A percentile compares a stretch with the other conserved stretches of the same genome.
phyloP scores from a whole-genome alignment of 495 filamentous ascomycete genomes.

The Pseudoneurospora amorphoporcata region DNA sequence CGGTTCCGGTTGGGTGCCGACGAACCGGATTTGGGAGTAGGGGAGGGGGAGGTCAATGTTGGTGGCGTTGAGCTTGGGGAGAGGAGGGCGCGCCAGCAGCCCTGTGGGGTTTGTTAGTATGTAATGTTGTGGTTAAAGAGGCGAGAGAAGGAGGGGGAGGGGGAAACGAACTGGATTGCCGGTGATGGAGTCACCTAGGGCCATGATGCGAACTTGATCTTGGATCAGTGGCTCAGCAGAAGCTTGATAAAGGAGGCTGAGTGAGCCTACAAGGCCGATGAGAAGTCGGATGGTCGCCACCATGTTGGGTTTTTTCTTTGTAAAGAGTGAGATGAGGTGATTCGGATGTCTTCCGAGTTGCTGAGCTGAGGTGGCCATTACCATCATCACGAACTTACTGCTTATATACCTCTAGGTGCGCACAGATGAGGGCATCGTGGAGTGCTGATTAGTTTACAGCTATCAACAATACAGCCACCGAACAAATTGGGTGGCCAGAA shows the following conservation, averaged over 20 bases:
- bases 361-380: neutral
- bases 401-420: neutral
- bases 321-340: neutral
- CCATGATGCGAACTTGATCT: conserved; percentile 23
- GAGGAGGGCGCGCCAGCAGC: conserved; percentile 33
- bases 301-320: neutral
- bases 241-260: neutral
- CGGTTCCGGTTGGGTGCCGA: conserved; percentile 21
- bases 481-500: neutral
- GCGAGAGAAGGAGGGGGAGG: neutral
- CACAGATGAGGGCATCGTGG: neutral
- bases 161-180: conserved; percentile 20
- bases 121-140: neutral
- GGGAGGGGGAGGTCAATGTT: neutral
- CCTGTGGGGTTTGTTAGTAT: conserved; percentile 9
- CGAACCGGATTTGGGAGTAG: conserved; percentile 23
- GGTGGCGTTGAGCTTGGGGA: conserved; percentile 22
- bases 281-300: neutral
- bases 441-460: neutral
- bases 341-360: neutral
- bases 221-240: neutral
- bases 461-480: neutral
- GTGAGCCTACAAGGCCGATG: neutral
- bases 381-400: neutral
- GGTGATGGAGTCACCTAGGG: conserved; percentile 32